Evolutionary conservation across 371 early-diverging fungal genomes (phyloP), one percentile per base, ranked within the genome.

Genomic region (Umbelopsis sp.): DNA sequence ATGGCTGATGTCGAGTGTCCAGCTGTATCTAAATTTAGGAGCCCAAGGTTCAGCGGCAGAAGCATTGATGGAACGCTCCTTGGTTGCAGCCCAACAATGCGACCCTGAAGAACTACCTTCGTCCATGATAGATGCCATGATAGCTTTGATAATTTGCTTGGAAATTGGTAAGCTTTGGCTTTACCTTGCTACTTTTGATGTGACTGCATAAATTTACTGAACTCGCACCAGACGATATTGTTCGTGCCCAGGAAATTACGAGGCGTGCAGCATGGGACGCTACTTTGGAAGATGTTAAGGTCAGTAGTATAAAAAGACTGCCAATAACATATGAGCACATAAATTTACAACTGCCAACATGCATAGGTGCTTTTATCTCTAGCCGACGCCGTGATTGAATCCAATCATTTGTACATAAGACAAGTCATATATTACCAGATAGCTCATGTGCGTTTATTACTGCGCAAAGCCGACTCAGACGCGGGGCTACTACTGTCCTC

Each of bases 391-490:
- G 18, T 57, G 5, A 6, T n/a, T 35, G 35, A 57, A 25, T 4
- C 57, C 35, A 57, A 57, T 35, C 18, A 35, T 35, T 29, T 57
- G 11, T 29, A 14, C 35, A 35, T 57, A 6, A 18, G 29, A 32
- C 57, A 57, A 57, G 57, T 35, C 18, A 11, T 57, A 11, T 57
- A 57, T 12, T 57, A 57, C 57, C 32, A 57, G 32, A 35, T 57
- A 14, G 57, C 29, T 14, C 57, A 57, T 35, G 57, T 57, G 57
- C 35, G 35, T 3, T 18, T 57, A 14, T 5, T 57, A 12, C 57
- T 57, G 57, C 57, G 57, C 35, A 35, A 12, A 5, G n/a, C 4
- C 8, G 18, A 14, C 1, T 29, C 35, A 12, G 7, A 32, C 4
- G 48, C 1, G 18, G 16, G 48, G 7, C 7, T 57, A 14, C 18